Evolutionary conservation across 2,329 filamentous ascomycete genomes (phyloP).

Genomic region (Pseudogymnoascus sp.): DNA sequence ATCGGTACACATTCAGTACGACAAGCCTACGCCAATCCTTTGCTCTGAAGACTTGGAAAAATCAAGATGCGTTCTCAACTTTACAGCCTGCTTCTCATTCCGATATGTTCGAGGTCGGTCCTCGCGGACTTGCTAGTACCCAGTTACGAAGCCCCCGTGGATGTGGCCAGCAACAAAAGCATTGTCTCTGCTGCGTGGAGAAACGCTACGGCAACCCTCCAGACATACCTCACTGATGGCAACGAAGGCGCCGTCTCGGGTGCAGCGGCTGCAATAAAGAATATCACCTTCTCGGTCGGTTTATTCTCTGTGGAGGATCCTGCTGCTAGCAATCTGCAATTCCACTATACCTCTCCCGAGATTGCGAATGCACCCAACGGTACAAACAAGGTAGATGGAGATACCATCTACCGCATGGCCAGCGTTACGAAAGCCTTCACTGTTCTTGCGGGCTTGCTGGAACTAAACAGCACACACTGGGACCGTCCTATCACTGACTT

Average conservation of each 20-base stretch:
- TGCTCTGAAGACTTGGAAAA: not conserved
- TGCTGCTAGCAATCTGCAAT: slow-evolving; percentile 26
- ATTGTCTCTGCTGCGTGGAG: not conserved
- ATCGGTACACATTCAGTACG: not conserved
- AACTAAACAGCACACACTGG: slow-evolving; percentile 29
- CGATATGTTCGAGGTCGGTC: not conserved
- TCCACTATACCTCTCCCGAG: slow-evolving; percentile 29
- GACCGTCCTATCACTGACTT: slow-evolving; percentile 26
- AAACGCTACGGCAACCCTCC: not conserved
- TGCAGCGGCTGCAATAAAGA: slow-evolving; percentile 17
- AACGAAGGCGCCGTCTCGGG: not conserved
- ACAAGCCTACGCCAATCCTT: not conserved
- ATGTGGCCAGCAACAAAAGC: not conserved
- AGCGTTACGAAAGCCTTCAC: slow-evolving; percentile 34
- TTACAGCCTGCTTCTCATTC: not conserved
- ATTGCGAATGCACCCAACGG: slow-evolving; percentile 26
- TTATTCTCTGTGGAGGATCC: slow-evolving; percentile 32
- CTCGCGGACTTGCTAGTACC: not conserved
- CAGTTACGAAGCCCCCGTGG: not conserved
- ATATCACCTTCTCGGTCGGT: slow-evolving; percentile 33
- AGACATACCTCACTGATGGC: not conserved
- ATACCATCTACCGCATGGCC: slow-evolving; percentile 36
- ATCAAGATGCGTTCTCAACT: not conserved
- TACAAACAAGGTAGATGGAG: slow-evolving; percentile 30
- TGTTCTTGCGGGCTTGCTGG: slow-evolving; percentile 30